Base-by-base conservation (phyloP, 441 rosid species). In the Populus hybrid region DNA sequence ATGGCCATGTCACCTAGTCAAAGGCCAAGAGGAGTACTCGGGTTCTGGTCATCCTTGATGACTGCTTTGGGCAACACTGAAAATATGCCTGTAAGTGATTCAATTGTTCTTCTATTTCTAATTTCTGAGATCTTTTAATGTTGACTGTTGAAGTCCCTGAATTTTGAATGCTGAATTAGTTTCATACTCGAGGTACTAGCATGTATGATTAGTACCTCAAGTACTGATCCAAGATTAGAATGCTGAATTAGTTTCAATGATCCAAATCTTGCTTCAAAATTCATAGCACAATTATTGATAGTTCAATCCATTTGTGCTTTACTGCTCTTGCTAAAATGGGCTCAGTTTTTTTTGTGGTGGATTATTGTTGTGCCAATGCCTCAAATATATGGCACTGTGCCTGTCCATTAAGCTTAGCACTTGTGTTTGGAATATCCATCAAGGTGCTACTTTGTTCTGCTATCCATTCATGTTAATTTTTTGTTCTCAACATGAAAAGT, bases 1-100 rank as follows among this genome's bases (percentile, higher is more conserved):
- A 91, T 96, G 98, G 84, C 94, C 66, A 96, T 96, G 99, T 94
- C 98, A 66, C 99, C 99, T 71, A 87, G 98, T 87, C 99, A 94
- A 83, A 86, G 99, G 74, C 99, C 99, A 40, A 89, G 93, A 78
- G 99, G 99, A 79, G 98, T 94, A 32, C 98, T 93, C 83, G 99
- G 99, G 74, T 96, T 96, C 84, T 94, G 98, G 98, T 90, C 91
- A 81, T 96, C 99, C 80, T 83, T 96, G 87, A 96, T 96, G 99
- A 97, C 98, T 30, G 32, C 32, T 30, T 30, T 30, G 32, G 32
- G 32, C 32, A 30, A 30, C 32, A 30, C 32, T 30, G 98, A 97
- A 88, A 97, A 92, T 81, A 94, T 97, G 99, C 93, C 95, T 28
- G 99, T 97, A 84, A 89, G 97, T 90, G 11, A 74, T 81, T 50